Base-by-base conservation (phyloP, 441 rosid genomes). In the Populus hybrid region DNA sequence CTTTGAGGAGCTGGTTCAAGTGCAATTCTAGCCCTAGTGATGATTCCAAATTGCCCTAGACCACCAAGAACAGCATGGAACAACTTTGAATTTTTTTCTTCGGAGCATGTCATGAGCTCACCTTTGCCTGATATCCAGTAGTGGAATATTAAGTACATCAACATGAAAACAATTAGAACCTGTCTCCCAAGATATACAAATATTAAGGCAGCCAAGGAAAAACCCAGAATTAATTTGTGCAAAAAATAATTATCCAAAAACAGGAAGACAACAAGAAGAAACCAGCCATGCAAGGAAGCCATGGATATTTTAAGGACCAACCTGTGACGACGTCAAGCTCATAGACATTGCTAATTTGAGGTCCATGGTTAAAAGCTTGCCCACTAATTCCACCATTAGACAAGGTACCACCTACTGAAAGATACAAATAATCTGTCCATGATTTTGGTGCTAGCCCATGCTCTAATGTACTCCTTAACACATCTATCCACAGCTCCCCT, bases 311-410 rank as follows among this genome's bases (percentile, higher is more conserved):
- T 9, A 21, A 28, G 23, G 75, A 30, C 57, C 24, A 71, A 94
- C 98, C 98, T 77, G 98, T 93, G 78, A 95, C 98, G 32, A 95
- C 98, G 83, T 95, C 98, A 24, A 95, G 94, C 81, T 95, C 95
- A 67, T 89, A 70, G 78, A 93, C 96, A 84, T 95, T 95, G 77
- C 88, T 87, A 82, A 95, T 91, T 70, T 95, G 98, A 79, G 98
- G 98, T 14, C 98, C 98, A 66, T 95, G 97, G 75, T 91, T 88
- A 69, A 95, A 95, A 81, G 98, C 97, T 85, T 95, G 98, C 4
- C 98, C 98, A 10, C 98, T 95, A 59, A 95, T 93, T 78, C 98
- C 98, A 50, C 88, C 98, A 83, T 95, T 95, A 5, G 98, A 95
- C 75, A 95, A 85, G 36, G 98, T 95, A 71, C 98, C 98, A 16